Percentiles rank a stretch among this genome's conserved stretches.
These are phyloP conservation scores for Lophium mytilinum DNA, from an alignment of 495 filamentous ascomycete species.

Conservation along the genomic window DNA sequence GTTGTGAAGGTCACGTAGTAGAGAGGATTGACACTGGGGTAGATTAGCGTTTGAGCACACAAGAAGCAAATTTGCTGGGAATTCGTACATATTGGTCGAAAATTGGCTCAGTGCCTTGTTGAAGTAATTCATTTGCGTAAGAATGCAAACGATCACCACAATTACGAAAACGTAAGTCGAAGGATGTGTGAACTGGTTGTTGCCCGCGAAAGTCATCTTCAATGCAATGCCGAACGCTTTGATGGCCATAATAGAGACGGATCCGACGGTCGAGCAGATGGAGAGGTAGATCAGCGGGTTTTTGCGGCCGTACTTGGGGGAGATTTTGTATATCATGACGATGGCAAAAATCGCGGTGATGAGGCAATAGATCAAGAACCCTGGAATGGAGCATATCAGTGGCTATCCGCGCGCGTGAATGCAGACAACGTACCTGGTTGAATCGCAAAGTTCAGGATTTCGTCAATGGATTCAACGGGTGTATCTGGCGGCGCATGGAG, in stretches of 20 bases:
- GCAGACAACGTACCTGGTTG: conserved; percentile 57
- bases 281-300: conserved; percentile 94
- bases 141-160: conserved; percentile 81
- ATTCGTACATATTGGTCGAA: conserved; percentile 83
- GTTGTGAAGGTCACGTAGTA: conserved; percentile 99
- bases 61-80: neutral
- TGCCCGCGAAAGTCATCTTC: conserved; percentile 80
- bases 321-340: conserved; percentile 93
- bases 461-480: conserved; percentile 76
- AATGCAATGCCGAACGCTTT: conserved; percentile 96
- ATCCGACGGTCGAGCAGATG: conserved; percentile 94
- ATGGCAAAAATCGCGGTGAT: conserved; percentile 71
- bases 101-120: conserved; percentile 98
- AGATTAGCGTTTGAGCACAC: neutral
- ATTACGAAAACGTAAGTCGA: conserved; percentile 97
- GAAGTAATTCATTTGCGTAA: conserved; percentile 99
- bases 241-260: conserved; percentile 95
- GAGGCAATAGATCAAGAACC: conserved; percentile 76
- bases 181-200: conserved; percentile 89
- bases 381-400: conserved; percentile 42
- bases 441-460: conserved; percentile 81
- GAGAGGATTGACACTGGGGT: conserved; percentile 82
- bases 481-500: conserved; percentile 93
- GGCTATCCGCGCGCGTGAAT: neutral
- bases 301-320: conserved; percentile 80